Evolutionary conservation across 1,284 basidiomycete genomes (phyloP), one percentile per base, ranked within the genome.

Genomic region (Austroboletus niveus): DNA sequence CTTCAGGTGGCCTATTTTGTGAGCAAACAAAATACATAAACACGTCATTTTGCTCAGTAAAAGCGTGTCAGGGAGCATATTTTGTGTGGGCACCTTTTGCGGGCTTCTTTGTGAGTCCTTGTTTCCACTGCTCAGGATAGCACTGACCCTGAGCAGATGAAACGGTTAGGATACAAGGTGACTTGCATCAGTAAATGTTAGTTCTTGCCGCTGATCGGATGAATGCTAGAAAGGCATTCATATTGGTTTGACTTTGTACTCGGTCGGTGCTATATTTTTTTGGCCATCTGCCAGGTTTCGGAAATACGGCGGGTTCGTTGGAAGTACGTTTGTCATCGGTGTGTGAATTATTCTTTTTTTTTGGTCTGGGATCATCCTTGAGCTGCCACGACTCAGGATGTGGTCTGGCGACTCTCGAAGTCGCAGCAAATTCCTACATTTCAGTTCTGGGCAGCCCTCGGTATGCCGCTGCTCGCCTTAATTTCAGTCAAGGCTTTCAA

Each of bases 1-100:
- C 78, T 95, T 31, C 92, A 95, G 65, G 79, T 91, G 8, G 89
- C 89, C 5, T 94, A 94, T 71, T 94, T 94, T 58, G 87, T 73
- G 53, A 59, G 71, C 57, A 49, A 47, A 20, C 17, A 17, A 20
- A 46, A 32, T 14, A 32, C 42, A 15, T 38, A 3, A 12, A 55
- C 50, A 53, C 12, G 8, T 1, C 24, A 30, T 24, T 29, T 49
- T 8, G 5, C 45, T 40, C 40, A 41, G 58, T 47, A 31, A 32
- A 8, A 43, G 17, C 20, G 8, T 39, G 10, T 45, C 47, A 78
- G 78, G 80, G 87, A 41, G 88, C 88, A 68, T 84, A 86, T 67
- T 79, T 89, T 56, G 78, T 81, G 51, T 85, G 75, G 66, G 71
- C 80, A 15, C 84, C 84, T 8, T 71, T 82, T 14, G 83, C 82